Conservation (phyloP, 202 grass and related monocot species). For the Miscanthus sacchariflorus region DNA sequence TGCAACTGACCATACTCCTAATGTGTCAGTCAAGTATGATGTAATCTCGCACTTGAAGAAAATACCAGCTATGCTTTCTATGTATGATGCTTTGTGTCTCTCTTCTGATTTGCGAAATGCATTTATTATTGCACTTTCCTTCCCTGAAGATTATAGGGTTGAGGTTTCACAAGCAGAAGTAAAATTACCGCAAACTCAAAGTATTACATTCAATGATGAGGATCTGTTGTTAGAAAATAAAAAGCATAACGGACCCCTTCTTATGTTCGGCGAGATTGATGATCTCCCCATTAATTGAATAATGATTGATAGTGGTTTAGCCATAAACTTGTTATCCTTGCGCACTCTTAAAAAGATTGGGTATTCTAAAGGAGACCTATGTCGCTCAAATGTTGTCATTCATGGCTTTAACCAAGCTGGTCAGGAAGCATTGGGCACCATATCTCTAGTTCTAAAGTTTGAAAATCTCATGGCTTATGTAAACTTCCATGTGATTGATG, state of each 20-base stretch:
- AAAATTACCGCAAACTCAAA: rapidly evolving
- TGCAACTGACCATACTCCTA: neutral
- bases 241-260: neutral
- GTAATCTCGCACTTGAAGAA: too few relatives aligned
- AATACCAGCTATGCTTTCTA: too few relatives aligned
- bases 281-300: neutral
- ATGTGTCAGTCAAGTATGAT: neutral
- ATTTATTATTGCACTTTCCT: neutral
- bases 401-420: constrained; percentile 4
- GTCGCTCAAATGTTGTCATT: constrained; percentile 19
- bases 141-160: constrained; percentile 14
- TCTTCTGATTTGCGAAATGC: neutral
- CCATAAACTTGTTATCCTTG: neutral
- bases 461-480: neutral
- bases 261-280: constrained; percentile 27
- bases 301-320: neutral
- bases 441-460: neutral
- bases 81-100: neutral
- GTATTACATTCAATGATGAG: neutral
- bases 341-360: neutral
- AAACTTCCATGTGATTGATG: neutral
- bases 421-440: neutral
- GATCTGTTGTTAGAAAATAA: neutral
- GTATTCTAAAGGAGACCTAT: neutral
- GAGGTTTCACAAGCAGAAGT: neutral